Evolutionary conservation across 495 filamentous ascomycete species (phyloP).

Genomic region (Penicillium canescens): DNA sequence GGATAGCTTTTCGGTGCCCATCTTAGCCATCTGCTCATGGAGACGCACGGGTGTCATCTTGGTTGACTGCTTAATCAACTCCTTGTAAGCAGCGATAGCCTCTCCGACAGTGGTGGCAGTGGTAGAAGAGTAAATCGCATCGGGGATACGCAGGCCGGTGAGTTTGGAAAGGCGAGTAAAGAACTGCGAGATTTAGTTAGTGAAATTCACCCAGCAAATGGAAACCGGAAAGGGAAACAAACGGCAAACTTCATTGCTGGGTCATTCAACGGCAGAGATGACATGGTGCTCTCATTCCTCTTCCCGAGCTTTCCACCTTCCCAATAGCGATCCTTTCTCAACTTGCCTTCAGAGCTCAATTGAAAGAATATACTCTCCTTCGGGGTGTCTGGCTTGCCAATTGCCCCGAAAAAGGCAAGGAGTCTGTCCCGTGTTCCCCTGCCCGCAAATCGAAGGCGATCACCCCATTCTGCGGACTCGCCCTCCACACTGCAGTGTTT

Average conservation of each 20-base stretch:
- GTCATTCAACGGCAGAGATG: constrained; percentile 53
- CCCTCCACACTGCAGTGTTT: constrained; percentile 13
- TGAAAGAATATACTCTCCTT: too few relatives aligned
- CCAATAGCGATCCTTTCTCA: neutral
- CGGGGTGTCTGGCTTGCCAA: too few relatives aligned
- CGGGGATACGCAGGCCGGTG: constrained; percentile 70
- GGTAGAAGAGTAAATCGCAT: constrained; percentile 53
- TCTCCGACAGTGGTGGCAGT: constrained; percentile 51
- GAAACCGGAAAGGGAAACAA: constrained; percentile 33
- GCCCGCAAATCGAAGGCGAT: constrained; percentile 33
- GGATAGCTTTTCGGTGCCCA: constrained; percentile 47
- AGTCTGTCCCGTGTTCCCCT: constrained; percentile 30
- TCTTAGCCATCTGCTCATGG: constrained; percentile 42
- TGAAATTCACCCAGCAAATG: neutral
- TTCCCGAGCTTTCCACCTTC: neutral
- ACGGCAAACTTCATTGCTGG: constrained; percentile 71
- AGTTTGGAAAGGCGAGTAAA: constrained; percentile 77
- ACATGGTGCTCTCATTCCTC: constrained; percentile 19
- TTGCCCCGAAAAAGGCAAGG: neutral
- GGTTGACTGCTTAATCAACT: constrained; percentile 12
- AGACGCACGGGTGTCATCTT: constrained; percentile 18
- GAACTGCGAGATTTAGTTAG: constrained; percentile 50
- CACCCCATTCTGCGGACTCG: constrained; percentile 25
- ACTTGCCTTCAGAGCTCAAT: neutral
- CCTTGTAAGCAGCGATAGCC: constrained; percentile 43